Evolutionary conservation across 768 basidiomycete genomes (phyloP), one percentile per base, ranked within the genome.

Genomic region (Trametes gibbosa): DNA sequence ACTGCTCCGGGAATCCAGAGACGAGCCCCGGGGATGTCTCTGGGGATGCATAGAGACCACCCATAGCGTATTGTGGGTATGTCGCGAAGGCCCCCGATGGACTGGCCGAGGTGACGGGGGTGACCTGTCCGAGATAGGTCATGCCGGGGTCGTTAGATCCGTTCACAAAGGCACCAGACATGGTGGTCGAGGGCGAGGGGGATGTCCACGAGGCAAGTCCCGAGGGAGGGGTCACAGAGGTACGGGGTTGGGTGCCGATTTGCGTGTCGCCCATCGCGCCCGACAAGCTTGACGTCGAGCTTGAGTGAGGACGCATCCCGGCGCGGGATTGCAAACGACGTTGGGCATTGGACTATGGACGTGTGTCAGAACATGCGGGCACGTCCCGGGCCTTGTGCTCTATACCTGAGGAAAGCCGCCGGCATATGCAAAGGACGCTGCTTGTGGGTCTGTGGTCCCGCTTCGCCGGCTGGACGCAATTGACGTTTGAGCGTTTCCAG

Each of bases 221-320:
- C 6, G 70, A 63, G 19, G 67, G 68, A 19, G 67, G 68, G 49
- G 71, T 58, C 55, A 41, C 60, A 46, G 68, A 70, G 48, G 67
- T 56, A 39, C 65, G 46, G 50, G 58, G 63, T 50, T 61, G 63
- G 52, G 48, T 61, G 37, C 64, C 73, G 39, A 78, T 67, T 70
- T 76, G 72, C 25, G 76, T 59, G 50, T 85, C 84, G 50, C 83
- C 84, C 72, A 89, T 82, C 24, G 87, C 86, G 57, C 84, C 85
- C 25, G 81, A 82, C 56, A 90, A 74, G 63, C 76, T 78, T 41
- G 79, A 81, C 1, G 76, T 72, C 9, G 72, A 64, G 61, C 50
- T 69, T 52, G 65, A 60, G 29, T 58, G 61, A 3, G 56, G 40
- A 35, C 56, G 56, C 56, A 58, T 58, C 2, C 61, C 61, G 16